Percentiles rank a stretch among this genome's conserved stretches.
Conservation (phyloP, 768 basidiomycete species). For the Thelephora aurantiotincta region DNA sequence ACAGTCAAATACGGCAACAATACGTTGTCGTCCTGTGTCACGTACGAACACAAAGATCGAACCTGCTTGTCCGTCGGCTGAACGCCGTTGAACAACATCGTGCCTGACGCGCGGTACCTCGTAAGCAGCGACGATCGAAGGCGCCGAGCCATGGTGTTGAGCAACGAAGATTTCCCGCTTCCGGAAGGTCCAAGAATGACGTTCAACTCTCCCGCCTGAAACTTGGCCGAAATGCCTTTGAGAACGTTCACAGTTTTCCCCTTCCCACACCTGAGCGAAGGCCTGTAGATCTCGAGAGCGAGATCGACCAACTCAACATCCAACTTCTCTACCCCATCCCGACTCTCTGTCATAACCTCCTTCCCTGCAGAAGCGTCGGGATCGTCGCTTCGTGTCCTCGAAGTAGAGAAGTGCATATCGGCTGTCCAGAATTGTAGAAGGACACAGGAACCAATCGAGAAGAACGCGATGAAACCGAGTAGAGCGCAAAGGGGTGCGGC, state of each 20-base stretch:
- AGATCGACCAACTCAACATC: neutral
- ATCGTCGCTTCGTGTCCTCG: neutral
- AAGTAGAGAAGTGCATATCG: neutral
- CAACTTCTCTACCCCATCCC: neutral
- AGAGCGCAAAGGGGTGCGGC: neutral
- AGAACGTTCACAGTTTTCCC: neutral
- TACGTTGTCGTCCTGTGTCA: constrained; percentile 5
- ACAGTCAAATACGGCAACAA: constrained; percentile 8
- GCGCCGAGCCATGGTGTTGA: neutral
- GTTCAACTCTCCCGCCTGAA: neutral
- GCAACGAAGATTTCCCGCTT: neutral
- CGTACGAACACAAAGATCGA: neutral
- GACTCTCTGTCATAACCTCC: neutral
- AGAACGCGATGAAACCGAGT: neutral
- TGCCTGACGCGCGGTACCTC: neutral
- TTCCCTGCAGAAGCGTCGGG: neutral
- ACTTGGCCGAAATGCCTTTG: neutral
- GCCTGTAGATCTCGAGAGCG: neutral
- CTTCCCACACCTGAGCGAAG: neutral
- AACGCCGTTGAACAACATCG: constrained; percentile 1
- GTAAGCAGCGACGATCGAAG: neutral
- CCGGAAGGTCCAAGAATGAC: neutral
- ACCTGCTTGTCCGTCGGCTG: neutral
- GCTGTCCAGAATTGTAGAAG: neutral
- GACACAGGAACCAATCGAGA: neutral